A percentile compares a stretch with the other conserved stretches of the same genome.
Evolutionary conservation across 768 basidiomycete genomes (phyloP).

Genomic region (Trametes sanguinea): DNA sequence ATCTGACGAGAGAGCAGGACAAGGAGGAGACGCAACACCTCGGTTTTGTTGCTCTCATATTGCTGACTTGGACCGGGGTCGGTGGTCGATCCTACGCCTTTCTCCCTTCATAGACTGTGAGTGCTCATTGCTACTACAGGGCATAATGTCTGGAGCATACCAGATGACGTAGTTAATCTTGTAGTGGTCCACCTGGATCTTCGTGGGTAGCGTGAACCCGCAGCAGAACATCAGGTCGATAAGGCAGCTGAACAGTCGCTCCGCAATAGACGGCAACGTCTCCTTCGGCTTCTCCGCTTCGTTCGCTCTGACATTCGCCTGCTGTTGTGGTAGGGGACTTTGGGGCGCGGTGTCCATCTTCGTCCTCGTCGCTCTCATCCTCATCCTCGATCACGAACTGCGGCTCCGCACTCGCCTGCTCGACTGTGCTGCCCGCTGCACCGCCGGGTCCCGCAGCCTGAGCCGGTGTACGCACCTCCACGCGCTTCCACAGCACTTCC

Average conservation of each 20-base stretch:
- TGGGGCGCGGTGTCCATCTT: conserved; percentile 9
- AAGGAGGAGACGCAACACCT: conserved; percentile 87
- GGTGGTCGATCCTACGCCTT: conserved; percentile 86
- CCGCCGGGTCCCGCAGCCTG: conserved; percentile 24
- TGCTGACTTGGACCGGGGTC: conserved; percentile 64
- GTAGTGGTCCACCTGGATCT: conserved; percentile 75
- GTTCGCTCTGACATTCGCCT: conserved; percentile 20
- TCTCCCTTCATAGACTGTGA: conserved; percentile 64
- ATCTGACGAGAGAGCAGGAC: conserved; percentile 90
- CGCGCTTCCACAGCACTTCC: conserved; percentile 81
- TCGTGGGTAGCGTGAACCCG: conserved; percentile 85
- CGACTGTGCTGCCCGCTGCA: conserved; percentile 18
- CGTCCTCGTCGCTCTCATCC: conserved; percentile 50
- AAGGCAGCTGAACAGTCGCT: conserved; percentile 74
- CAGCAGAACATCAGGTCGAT: conserved; percentile 92
- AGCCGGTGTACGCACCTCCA: conserved; percentile 44
- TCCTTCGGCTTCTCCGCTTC: conserved; percentile 39
- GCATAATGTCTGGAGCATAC: conserved; percentile 44
- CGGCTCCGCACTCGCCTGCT: conserved; percentile 34
- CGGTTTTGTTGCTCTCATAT: conserved; percentile 80
- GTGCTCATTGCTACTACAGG: too few species aligned
- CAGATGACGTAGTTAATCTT: conserved; percentile 89
- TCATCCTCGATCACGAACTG: conserved; percentile 94
- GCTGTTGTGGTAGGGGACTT: conserved; percentile 20
- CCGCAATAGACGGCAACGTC: conserved; percentile 73